Conservation (phyloP, 116 monocot species). For the Trichopus zeylanicus region DNA sequence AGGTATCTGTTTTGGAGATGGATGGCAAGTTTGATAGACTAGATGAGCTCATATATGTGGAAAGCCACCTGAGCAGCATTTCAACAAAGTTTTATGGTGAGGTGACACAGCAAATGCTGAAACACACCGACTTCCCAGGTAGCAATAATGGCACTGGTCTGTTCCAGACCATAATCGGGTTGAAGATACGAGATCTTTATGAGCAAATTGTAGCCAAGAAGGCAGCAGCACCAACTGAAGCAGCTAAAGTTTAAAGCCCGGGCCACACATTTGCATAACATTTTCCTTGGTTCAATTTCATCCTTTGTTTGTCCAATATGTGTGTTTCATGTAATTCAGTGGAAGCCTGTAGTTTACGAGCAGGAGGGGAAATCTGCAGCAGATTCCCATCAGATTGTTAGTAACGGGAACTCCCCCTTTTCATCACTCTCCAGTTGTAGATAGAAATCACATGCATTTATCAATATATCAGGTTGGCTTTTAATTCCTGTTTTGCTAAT, state of each 20-base stretch:
- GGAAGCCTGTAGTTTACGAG: slow-evolving; percentile 2
- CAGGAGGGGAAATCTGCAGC: background rate
- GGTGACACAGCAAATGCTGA: slow-evolving; percentile 93
- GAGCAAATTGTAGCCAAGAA: slow-evolving; percentile 64
- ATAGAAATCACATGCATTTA: too few relatives aligned
- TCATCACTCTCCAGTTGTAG: too few relatives aligned
- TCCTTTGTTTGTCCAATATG: background rate
- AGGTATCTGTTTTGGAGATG: slow-evolving; percentile 96
- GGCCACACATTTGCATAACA: background rate
- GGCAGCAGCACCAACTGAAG: slow-evolving; percentile 23
- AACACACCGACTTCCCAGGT: slow-evolving; percentile 80
- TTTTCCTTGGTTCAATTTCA: background rate
- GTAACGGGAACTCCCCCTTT: too few relatives aligned
- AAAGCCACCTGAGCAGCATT: slow-evolving; percentile 85
- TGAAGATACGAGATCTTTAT: slow-evolving; percentile 84
- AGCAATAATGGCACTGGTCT: slow-evolving; percentile 94
- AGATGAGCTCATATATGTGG: slow-evolving; percentile 95
- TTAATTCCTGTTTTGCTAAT: too few relatives aligned
- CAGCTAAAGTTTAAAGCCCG: slow-evolving; percentile 50
- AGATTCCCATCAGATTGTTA: too few relatives aligned
- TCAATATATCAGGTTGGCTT: too few relatives aligned
- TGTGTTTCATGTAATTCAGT: slow-evolving; percentile 17
- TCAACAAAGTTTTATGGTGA: slow-evolving; percentile 94
- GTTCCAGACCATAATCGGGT: slow-evolving; percentile 81
- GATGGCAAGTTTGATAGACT: slow-evolving; percentile 93